These are phyloP conservation scores for Ceratobasidium theobromae DNA, from an alignment of 1,284 basidiomycete species.

Conservation along the genomic window DNA sequence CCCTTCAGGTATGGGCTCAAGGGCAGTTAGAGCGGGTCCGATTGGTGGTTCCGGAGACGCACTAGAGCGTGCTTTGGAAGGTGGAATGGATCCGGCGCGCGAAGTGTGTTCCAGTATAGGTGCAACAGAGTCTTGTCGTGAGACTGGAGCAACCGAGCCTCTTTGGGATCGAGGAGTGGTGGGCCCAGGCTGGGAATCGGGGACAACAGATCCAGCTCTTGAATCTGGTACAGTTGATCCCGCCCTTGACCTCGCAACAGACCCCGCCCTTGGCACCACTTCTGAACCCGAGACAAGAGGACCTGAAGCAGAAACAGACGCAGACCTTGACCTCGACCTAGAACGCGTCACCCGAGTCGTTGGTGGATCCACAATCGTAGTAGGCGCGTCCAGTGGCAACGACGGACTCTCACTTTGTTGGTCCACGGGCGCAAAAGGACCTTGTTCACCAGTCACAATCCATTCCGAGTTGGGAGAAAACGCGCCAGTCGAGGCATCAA, in stretches of 20 bases:
- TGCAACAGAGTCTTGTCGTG: not conserved
- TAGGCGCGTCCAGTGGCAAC: too few relatives aligned
- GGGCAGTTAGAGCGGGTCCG: too few relatives aligned
- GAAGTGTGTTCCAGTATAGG: not conserved
- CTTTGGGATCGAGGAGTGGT: not conserved
- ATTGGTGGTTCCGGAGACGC: too few relatives aligned
- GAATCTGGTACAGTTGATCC: not conserved
- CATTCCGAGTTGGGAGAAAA: not conserved
- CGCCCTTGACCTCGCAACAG: not conserved
- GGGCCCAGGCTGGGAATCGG: too few relatives aligned
- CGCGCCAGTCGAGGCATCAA: not conserved
- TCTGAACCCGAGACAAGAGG: not conserved
- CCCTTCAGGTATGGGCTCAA: too few relatives aligned
- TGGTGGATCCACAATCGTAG: not conserved
- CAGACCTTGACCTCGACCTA: constrained; percentile 8
- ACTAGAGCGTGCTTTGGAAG: too few relatives aligned
- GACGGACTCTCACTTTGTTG: not conserved
- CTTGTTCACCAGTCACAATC: not conserved
- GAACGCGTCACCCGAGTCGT: constrained; percentile 2
- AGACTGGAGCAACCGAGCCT: not conserved
- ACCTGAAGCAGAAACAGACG: constrained; percentile 2
- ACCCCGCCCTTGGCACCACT: not conserved
- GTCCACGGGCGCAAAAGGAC: not conserved
- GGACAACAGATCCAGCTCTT: too few relatives aligned
- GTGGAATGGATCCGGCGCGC: too few relatives aligned